These are phyloP conservation scores for Boletellus ananiceps DNA, from an alignment of 768 basidiomycete species.

Conservation along the genomic window DNA sequence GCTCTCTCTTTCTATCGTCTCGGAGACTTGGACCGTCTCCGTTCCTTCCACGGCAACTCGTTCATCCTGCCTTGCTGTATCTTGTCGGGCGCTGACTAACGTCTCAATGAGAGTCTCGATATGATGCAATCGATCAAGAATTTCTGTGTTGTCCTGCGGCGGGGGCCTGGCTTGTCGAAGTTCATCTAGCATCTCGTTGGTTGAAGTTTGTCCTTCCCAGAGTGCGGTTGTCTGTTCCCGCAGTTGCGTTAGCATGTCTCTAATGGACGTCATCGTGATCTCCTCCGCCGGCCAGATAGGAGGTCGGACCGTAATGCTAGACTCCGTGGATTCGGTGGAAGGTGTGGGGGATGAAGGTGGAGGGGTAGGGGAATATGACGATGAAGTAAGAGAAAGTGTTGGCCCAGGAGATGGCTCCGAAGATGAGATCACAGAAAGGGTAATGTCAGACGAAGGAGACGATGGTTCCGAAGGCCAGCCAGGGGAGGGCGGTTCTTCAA, in stretches of 20 bases:
- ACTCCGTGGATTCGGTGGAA: constrained; percentile 26
- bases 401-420: constrained; percentile 33
- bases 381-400: constrained; percentile 38
- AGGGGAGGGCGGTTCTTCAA: constrained; percentile 31
- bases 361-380: constrained; percentile 31
- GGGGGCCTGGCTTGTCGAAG: constrained; percentile 46
- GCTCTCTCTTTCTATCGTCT: constrained; percentile 15
- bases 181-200: constrained; percentile 59
- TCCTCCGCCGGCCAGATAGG: constrained; percentile 23
- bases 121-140: constrained; percentile 27
- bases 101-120: constrained; percentile 24
- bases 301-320: constrained; percentile 35
- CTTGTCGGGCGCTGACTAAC: constrained; percentile 8
- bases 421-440: constrained; percentile 33
- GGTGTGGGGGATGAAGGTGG: constrained; percentile 37
- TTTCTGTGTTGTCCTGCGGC: constrained; percentile 38
- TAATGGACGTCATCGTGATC: constrained; percentile 40
- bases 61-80: not conserved
- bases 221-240: constrained; percentile 56
- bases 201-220: constrained; percentile 55
- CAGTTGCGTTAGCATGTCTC: constrained; percentile 52
- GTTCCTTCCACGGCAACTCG: constrained; percentile 7
- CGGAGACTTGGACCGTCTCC: constrained; percentile 15
- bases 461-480: constrained; percentile 34
- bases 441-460: constrained; percentile 23